Conservation (phyloP, 306 rosid genomes). For the Prinsepia uniflora region DNA sequence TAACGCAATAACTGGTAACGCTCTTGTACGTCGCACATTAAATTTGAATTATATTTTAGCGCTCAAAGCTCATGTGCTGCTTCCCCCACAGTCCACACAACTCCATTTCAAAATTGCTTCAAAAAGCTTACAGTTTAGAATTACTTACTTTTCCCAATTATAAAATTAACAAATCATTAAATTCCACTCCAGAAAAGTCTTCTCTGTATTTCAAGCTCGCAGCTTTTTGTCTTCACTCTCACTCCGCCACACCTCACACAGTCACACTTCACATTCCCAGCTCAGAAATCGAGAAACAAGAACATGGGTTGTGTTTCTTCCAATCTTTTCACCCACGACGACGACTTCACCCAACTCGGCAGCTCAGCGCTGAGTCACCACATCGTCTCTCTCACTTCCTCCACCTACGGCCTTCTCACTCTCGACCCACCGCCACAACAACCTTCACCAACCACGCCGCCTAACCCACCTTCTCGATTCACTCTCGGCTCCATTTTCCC, state of each 20-base stretch:
- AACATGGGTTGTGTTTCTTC: constrained; percentile 91
- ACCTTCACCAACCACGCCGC: constrained; percentile 19
- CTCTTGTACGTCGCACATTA: neutral
- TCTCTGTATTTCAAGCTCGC: neutral
- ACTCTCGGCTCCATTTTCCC: constrained; percentile 38
- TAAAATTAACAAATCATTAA: neutral
- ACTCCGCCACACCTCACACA: neutral
- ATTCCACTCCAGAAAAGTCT: constrained; percentile 1
- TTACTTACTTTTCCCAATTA: neutral
- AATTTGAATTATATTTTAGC: constrained; percentile 19
- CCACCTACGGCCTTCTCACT: constrained; percentile 86
- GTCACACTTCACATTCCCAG: neutral
- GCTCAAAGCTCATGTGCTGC: constrained; percentile 8
- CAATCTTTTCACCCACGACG: constrained; percentile 57
- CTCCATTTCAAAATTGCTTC: constrained; percentile 3
- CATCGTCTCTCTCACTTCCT: constrained; percentile 89
- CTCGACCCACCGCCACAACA: constrained; percentile 58
- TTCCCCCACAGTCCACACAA: neutral
- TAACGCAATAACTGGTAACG: neutral
- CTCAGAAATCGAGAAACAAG: neutral
- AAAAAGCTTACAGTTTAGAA: neutral
- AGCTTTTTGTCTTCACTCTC: constrained; percentile 1
- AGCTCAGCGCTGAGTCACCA: constrained; percentile 74
- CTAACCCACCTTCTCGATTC: constrained; percentile 48
- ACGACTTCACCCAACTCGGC: constrained; percentile 68